These are phyloP conservation scores for Dryadomyces sulphureus DNA, from an alignment of 2,329 filamentous ascomycete species.

Conservation along the genomic window DNA sequence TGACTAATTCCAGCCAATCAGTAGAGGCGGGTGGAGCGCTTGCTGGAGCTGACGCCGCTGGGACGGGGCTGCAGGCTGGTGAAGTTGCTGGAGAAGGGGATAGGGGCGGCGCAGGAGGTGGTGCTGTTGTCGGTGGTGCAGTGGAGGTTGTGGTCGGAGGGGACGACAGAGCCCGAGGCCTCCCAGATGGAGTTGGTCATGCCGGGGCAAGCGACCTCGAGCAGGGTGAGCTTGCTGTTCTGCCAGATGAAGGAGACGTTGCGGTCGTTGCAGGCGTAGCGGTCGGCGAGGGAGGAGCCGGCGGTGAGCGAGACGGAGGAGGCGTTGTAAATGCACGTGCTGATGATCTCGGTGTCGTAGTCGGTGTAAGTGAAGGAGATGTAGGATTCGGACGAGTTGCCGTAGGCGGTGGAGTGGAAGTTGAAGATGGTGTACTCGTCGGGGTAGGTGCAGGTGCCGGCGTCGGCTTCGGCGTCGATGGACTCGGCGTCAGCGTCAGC, in stretches of 20 bases:
- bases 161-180: constrained; percentile 7
- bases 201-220: constrained; percentile 28
- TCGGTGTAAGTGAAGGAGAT: constrained; percentile 28
- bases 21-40: background rate
- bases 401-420: constrained; percentile 8
- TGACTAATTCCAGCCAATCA: too few species aligned
- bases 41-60: background rate
- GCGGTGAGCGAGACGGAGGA: constrained; percentile 21
- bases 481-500: background rate
- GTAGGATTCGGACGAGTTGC: constrained; percentile 16
- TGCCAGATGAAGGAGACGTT: constrained; percentile 29
- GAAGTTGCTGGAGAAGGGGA: constrained; percentile 6
- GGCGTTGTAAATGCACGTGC: constrained; percentile 27
- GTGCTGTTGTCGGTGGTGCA: constrained; percentile 4
- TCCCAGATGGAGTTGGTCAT: constrained; percentile 8
- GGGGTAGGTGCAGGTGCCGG: constrained; percentile 7
- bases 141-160: constrained; percentile 1
- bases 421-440: constrained; percentile 1
- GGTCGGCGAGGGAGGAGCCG: constrained; percentile 16
- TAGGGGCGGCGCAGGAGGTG: constrained; percentile 3
- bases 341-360: constrained; percentile 22
- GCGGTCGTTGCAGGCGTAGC: constrained; percentile 27
- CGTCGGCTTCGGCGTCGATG: background rate
- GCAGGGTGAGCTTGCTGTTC: constrained; percentile 21
- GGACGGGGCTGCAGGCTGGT: constrained; percentile 10